Evolutionary conservation across 2,329 filamentous ascomycete genomes (phyloP).

Genomic region (Aschersonia sp.): DNA sequence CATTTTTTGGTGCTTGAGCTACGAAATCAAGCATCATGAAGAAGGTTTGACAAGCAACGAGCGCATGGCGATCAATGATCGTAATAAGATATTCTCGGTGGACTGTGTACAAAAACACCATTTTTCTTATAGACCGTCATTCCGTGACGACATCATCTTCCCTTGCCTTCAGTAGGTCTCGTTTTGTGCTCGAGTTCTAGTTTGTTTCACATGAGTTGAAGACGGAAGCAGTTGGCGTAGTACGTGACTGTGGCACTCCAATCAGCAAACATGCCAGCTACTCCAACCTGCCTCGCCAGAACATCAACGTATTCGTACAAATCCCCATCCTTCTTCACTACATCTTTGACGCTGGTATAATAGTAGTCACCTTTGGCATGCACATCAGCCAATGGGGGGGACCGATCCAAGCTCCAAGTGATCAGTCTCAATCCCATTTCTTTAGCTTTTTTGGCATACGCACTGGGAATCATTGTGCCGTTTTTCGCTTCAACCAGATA

Average conservation of each 20-base stretch:
- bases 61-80: no score
- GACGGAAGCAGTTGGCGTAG: slow-evolving; percentile 55
- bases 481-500: slow-evolving; percentile 41
- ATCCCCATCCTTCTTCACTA: slow-evolving; percentile 48
- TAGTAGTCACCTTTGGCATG: slow-evolving; percentile 36
- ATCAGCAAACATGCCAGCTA: slow-evolving; percentile 50
- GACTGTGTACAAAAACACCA: no score
- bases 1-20: no score
- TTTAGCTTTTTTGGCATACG: slow-evolving; percentile 46
- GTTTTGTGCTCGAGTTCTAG: no score
- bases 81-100: no score
- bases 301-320: slow-evolving; percentile 53
- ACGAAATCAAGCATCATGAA: no score
- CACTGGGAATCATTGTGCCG: slow-evolving; percentile 44
- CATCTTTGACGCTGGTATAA: slow-evolving; percentile 38
- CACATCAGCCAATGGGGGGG: slow-evolving; percentile 37
- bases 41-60: no score
- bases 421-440: slow-evolving; percentile 49
- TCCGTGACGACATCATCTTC: no score
- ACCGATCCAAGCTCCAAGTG: slow-evolving; percentile 55
- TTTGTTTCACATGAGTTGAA: slow-evolving; percentile 1
- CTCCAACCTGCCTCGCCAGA: slow-evolving; percentile 43
- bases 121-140: no score
- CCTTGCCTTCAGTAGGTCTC: no score
- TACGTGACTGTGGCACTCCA: slow-evolving; percentile 57